These are phyloP conservation scores for California macrophylla DNA, from an alignment of 441 rosid genomes.

Conservation along the genomic window DNA sequence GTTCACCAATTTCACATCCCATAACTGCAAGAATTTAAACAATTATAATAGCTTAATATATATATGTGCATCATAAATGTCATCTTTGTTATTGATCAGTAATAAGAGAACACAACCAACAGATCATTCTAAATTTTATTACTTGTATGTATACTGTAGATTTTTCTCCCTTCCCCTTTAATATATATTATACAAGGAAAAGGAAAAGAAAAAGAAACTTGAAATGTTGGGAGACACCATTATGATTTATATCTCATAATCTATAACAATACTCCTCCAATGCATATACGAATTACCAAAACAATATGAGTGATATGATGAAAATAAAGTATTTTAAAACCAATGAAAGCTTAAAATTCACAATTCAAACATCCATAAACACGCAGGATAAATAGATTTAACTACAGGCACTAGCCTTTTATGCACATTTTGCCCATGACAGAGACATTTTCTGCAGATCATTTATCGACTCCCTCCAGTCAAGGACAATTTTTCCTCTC, in stretches of 20 bases:
- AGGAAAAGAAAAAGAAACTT: background rate
- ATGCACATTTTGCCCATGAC: background rate
- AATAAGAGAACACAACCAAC: background rate
- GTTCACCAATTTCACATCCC: conserved; percentile 53
- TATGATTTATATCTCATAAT: background rate
- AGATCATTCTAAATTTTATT: background rate
- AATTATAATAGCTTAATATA: background rate
- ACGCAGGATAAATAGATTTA: background rate
- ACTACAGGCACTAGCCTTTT: background rate
- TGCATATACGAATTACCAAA: background rate
- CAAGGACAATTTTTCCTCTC: background rate
- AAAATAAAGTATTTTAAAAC: background rate
- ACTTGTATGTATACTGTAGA: background rate
- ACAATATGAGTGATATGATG: background rate
- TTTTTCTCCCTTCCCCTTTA: background rate
- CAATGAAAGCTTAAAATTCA: background rate
- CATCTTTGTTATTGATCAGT: background rate
- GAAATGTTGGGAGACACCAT: background rate
- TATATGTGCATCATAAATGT: background rate
- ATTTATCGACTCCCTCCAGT: background rate
- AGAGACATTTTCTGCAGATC: background rate
- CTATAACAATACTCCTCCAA: conserved; percentile 1
- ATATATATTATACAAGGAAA: background rate
- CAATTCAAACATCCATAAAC: background rate
- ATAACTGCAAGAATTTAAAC: conserved; percentile 45